Percentiles rank a stretch among this genome's conserved stretches.
These are phyloP conservation scores for Gleditsia sinensis DNA, from an alignment of 306 rosid genomes.

Conservation along the genomic window DNA sequence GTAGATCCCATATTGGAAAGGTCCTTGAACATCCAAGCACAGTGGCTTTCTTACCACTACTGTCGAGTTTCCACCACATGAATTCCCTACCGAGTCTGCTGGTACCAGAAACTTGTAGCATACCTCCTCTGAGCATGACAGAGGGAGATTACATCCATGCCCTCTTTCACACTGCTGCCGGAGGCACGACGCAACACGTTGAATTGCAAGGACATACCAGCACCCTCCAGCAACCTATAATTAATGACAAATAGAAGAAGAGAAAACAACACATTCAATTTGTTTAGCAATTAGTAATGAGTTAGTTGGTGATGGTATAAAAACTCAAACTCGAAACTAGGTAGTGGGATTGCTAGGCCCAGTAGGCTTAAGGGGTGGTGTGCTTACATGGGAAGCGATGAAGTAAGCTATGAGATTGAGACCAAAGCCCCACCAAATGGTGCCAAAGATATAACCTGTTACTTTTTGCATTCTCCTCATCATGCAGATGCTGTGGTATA, in stretches of 20 bases:
- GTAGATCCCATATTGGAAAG: slow-evolving; percentile 87
- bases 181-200: slow-evolving; percentile 89
- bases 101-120: slow-evolving; percentile 53
- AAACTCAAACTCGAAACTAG: background rate
- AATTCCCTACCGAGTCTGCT: slow-evolving; percentile 12
- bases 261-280: background rate
- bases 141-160: slow-evolving; percentile 60
- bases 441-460: slow-evolving; percentile 96
- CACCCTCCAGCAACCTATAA: slow-evolving; percentile 98
- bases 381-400: slow-evolving; percentile 94
- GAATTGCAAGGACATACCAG: slow-evolving; percentile 98
- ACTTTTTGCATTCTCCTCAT: slow-evolving; percentile 98
- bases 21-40: slow-evolving; percentile 78
- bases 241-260: background rate
- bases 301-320: too few species aligned
- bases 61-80: slow-evolving; percentile 54
- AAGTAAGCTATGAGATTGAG: slow-evolving; percentile 97
- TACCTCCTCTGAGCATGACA: slow-evolving; percentile 67
- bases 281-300: too few species aligned
- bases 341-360: background rate
- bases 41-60: slow-evolving; percentile 52
- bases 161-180: slow-evolving; percentile 69
- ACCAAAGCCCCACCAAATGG: slow-evolving; percentile 99
- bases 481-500: slow-evolving; percentile 85
- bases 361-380: background rate